Conservation (phyloP, 306 rosid species). For the Cercis canadensis region DNA sequence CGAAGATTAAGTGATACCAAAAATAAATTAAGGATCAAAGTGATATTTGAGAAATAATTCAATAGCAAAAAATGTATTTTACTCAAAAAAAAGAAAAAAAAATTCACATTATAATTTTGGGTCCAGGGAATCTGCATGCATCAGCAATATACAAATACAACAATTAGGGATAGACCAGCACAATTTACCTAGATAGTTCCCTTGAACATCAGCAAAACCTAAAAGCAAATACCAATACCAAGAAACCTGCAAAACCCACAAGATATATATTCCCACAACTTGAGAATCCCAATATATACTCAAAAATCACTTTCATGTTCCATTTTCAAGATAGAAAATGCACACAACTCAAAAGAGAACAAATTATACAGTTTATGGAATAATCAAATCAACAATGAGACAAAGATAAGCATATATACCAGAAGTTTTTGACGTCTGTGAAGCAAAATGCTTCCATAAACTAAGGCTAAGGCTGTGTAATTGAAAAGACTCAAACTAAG, state of each 20-base stretch:
- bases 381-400: background rate
- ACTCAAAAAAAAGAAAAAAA: no score
- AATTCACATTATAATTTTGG: no score
- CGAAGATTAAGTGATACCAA: no score
- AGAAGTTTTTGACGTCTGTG: constrained; percentile 55
- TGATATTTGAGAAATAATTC: no score
- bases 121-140: no score
- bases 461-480: constrained; percentile 56
- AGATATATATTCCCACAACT: background rate
- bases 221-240: constrained; percentile 79
- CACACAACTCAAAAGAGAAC: no score
- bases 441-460: constrained; percentile 65
- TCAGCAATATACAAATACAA: no score
- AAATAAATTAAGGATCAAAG: no score
- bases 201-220: constrained; percentile 76
- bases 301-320: background rate
- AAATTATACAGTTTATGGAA: background rate
- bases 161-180: background rate
- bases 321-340: background rate
- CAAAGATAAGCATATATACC: constrained; percentile 34
- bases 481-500: constrained; percentile 52
- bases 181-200: constrained; percentile 65
- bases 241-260: constrained; percentile 58
- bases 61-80: no score
- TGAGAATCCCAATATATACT: constrained; percentile 27